phyloP scores from a whole-genome alignment of 2,329 filamentous ascomycete species.

The Aspergillus hortae region DNA sequence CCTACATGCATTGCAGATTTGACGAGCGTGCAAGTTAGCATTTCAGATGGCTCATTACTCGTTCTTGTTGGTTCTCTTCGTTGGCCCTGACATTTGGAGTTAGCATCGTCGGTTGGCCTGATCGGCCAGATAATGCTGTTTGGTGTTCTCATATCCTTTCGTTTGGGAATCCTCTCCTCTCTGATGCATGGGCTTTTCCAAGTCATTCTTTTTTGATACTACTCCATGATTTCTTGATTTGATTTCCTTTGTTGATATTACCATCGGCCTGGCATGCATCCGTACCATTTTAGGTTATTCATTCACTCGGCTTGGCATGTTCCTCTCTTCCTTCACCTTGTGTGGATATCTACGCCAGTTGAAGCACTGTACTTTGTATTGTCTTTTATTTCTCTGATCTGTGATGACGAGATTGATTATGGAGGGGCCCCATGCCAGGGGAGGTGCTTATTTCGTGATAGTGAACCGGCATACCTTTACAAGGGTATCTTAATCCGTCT shows the following conservation, averaged over 20 bases:
- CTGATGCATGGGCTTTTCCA: slow-evolving; percentile 10
- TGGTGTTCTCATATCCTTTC: slow-evolving; percentile 5
- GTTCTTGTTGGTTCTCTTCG: slow-evolving; percentile 1
- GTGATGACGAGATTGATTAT: slow-evolving; percentile 16
- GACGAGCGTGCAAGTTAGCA: slow-evolving; percentile 11
- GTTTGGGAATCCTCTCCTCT: slow-evolving; percentile 11
- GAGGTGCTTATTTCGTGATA: too few relatives aligned
- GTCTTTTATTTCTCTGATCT: slow-evolving; percentile 10
- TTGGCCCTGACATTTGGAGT: not conserved
- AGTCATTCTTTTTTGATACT: slow-evolving; percentile 15
- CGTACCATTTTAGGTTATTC: slow-evolving; percentile 10
- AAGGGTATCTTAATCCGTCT: too few relatives aligned
- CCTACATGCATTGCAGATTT: slow-evolving; percentile 8
- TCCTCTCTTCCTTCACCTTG: slow-evolving; percentile 4
- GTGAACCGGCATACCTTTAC: too few relatives aligned
- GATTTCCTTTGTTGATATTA: slow-evolving; percentile 22
- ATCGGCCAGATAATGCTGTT: not conserved
- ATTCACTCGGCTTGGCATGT: slow-evolving; percentile 14
- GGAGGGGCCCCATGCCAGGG: not conserved
- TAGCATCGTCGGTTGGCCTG: not conserved
- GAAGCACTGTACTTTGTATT: slow-evolving; percentile 9
- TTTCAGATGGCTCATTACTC: slow-evolving; percentile 2
- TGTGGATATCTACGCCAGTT: slow-evolving; percentile 2
- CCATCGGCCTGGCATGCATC: slow-evolving; percentile 10
- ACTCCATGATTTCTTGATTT: slow-evolving; percentile 14